These are phyloP conservation scores for Talaromyces islandicus DNA, from an alignment of 2,329 filamentous ascomycete species.

Conservation along the genomic window DNA sequence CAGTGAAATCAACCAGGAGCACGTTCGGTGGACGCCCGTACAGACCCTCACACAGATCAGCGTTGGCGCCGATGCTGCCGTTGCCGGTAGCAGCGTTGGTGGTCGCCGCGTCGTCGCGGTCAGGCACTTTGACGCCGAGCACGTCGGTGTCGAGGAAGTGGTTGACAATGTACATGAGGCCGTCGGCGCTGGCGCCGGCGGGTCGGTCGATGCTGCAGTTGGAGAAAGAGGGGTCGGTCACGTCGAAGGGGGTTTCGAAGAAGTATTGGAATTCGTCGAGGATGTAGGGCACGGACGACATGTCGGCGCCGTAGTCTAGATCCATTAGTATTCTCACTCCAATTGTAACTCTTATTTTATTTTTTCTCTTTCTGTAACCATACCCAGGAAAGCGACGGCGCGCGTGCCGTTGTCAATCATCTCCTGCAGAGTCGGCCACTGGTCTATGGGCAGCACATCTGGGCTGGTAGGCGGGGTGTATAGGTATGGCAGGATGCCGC, in stretches of 20 bases:
- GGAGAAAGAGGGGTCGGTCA: conserved; percentile 34
- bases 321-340: background rate
- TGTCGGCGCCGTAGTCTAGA: conserved; percentile 37
- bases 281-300: conserved; percentile 34
- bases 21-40: conserved; percentile 38
- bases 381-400: conserved; percentile 40
- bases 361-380: background rate
- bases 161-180: conserved; percentile 44
- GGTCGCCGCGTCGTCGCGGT: conserved; percentile 28
- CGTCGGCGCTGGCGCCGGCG: conserved; percentile 27
- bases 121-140: conserved; percentile 38
- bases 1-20: conserved; percentile 42
- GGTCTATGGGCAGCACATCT: conserved; percentile 22
- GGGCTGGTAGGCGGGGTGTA: conserved; percentile 32
- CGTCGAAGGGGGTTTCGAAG: conserved; percentile 42
- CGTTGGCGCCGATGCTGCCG: conserved; percentile 41
- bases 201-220: conserved; percentile 42
- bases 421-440: conserved; percentile 39
- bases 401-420: conserved; percentile 37
- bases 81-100: conserved; percentile 39
- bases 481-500: conserved; percentile 26
- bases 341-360: too few species aligned
- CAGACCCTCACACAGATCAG: conserved; percentile 29
- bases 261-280: conserved; percentile 40
- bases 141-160: conserved; percentile 43